Evolutionary conservation across 2,329 filamentous ascomycete genomes (phyloP), one percentile per base, ranked within the genome.

Genomic region (Apiospora arundinis): DNA sequence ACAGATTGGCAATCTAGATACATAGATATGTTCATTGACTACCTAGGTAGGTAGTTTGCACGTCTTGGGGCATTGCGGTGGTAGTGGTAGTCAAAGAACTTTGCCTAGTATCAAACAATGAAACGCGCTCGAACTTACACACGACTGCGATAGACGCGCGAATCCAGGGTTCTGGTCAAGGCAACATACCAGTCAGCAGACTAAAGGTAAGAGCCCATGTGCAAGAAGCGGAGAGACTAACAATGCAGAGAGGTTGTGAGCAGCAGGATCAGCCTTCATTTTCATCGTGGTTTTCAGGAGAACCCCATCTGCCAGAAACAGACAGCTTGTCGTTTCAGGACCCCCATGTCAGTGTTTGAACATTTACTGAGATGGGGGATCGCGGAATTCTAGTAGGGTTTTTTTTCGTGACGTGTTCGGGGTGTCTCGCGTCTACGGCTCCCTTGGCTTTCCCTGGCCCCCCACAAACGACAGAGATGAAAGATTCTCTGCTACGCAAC

Each of bases 341-440:
- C 32, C 56, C 56, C 56, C 28, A 40, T 63, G 56, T 32, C 56
- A 40, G 56, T 40, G 56, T 63, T 63, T 63, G 56, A 63, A 63
- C 56, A n/a, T 32, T 7, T 60, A 25, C 52, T 28, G 28, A 18
- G 28, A 60, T 60, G 52, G 28, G 28, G 28, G 28, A 21, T 21
- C 25, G 52, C 18, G 18, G 32, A 63, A 40, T 63, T 40, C 18
- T 63, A 32, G 56, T 40, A 32, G 56, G 56, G 18, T 63, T 18
- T 63, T 63, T 32, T 32, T 6, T n/a, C n/a, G 52, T 60, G 52
- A 60, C 52, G 52, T 60, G 52, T 60, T 18, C 25, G 25, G 25
- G 52, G 28, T 60, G 52, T 60, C 52, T 60, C 28, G 52, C 52
- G 52, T 60, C 52, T 37, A 56, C 32, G 40, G 32, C 32, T 6